phyloP scores from a whole-genome alignment of 768 basidiomycete genomes.

The Rhizopogon vulgaris region DNA sequence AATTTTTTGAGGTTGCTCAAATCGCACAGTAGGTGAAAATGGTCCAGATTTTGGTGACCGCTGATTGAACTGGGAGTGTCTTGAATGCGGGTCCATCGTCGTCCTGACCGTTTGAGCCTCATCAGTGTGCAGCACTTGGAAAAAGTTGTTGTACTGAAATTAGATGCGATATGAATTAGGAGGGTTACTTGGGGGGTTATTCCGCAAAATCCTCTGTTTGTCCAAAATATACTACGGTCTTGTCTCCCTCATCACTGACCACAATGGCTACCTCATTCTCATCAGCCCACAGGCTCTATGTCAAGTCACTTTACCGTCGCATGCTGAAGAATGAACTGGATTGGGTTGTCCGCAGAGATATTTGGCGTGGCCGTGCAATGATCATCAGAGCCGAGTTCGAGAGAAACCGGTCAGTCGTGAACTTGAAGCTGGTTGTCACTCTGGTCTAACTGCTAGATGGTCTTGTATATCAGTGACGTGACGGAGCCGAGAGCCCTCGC shows the following conservation, averaged over 20 bases:
- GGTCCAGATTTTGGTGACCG: slow-evolving; percentile 67
- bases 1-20: slow-evolving; percentile 38
- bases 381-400: slow-evolving; percentile 92
- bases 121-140: neutral
- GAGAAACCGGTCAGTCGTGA: slow-evolving; percentile 62
- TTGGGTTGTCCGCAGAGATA: slow-evolving; percentile 81
- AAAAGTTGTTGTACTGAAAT: slow-evolving; percentile 1
- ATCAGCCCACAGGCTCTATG: slow-evolving; percentile 72
- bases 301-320: slow-evolving; percentile 89
- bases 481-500: slow-evolving; percentile 81
- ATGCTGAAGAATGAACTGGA: slow-evolving; percentile 82
- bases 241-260: neutral
- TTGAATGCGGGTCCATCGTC: slow-evolving; percentile 74
- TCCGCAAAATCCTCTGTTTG: too few species aligned
- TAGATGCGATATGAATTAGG: neutral
- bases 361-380: slow-evolving; percentile 83
- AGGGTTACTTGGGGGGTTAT: neutral
- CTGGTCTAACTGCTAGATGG: neutral
- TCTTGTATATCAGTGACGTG: slow-evolving; percentile 50
- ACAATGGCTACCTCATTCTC: slow-evolving; percentile 63
- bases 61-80: slow-evolving; percentile 68
- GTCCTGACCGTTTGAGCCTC: neutral
- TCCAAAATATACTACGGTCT: too few species aligned
- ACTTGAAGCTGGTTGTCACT: slow-evolving; percentile 14
- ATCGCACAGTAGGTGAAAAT: slow-evolving; percentile 36